Evolutionary conservation across 129 eudicot species (phyloP), one percentile per base, ranked within the genome.

Genomic region (Saposhnikovia divaricata): DNA sequence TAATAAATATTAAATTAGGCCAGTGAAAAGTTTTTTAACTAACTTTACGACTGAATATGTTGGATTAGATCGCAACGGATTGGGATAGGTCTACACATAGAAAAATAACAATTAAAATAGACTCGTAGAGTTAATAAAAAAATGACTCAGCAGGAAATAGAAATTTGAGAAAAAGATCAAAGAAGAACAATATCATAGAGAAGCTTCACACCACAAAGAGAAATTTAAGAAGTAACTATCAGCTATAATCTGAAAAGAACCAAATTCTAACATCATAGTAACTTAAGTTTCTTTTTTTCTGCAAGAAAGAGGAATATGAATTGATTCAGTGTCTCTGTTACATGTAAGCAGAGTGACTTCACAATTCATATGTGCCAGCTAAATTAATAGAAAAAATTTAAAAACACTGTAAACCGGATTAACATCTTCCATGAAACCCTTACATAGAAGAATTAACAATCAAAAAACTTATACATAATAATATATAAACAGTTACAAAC

Each of bases 21-120:
- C n/a, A 59, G 14, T 23, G 9, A 7, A 50, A 28, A 74, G 81
- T 34, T 34, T 19, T 16, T 16, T 45, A 19, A 84, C 96, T 94
- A 81, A 94, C 98, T 87, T 89, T 51, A 94, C 98, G 65, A 90
- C 97, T 40, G 98, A 87, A 87, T 94, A 91, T n/a, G 98, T 97
- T 80, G 98, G 93, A 85, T 91, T 90, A 55, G 89, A 90, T 75
- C 91, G 93, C 78, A 94, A 63, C n/a, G 98, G 97, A 86, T 94
- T 94, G 14, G 93, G 92, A 80, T 94, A 89, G 4, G 91, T 90
- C 97, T 94, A 92, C 83, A 75, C 75, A 74, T 34, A 72, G 79
- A 39, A 79, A 10, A 21, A 43, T 5, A 19, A 61, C 37, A 12
- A 42, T 14, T 44, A 16, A 46, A 1, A 34, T 34, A 1, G 10